Conservation (phyloP, 1,284 basidiomycete species). For the Ceratobasidium sp. region DNA sequence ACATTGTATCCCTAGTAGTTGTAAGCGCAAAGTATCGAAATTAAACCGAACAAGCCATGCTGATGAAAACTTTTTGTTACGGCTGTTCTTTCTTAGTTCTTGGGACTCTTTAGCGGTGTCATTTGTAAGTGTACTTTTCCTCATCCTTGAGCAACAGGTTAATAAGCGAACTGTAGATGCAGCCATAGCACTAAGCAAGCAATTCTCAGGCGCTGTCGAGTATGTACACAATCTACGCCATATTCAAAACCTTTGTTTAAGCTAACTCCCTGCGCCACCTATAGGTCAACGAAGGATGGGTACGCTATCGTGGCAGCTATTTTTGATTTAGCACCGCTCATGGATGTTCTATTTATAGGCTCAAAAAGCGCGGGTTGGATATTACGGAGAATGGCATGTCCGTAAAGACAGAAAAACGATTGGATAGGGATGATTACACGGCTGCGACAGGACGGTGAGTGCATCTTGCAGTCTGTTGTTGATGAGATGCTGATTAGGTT, state of each 20-base stretch:
- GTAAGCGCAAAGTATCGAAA: not conserved
- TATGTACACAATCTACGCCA: not conserved
- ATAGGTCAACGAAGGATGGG: constrained; percentile 25
- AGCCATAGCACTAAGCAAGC: constrained; percentile 14
- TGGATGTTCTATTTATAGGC: constrained; percentile 48
- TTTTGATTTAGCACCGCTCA: not conserved
- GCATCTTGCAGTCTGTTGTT: constrained; percentile 12
- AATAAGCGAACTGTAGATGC: constrained; percentile 11
- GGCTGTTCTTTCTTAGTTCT: not conserved
- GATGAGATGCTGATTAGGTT: not conserved
- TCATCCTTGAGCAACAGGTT: constrained; percentile 1
- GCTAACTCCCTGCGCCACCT: not conserved
- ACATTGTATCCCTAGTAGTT: constrained; percentile 16
- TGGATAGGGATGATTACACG: constrained; percentile 67
- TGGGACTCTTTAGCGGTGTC: constrained; percentile 18
- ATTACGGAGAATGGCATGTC: constrained; percentile 64
- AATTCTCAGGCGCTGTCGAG: constrained; percentile 32
- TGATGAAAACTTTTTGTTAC: no score
- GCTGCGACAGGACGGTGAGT: constrained; percentile 73
- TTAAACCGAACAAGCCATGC: not conserved
- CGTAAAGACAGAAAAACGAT: constrained; percentile 64
- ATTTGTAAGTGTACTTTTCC: constrained; percentile 7
- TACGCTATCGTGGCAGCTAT: not conserved
- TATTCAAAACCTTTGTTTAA: not conserved
- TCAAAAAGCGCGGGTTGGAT: constrained; percentile 62